Conservation (phyloP, 2,329 filamentous ascomycete genomes). For the Dichotomopilus funicola region DNA sequence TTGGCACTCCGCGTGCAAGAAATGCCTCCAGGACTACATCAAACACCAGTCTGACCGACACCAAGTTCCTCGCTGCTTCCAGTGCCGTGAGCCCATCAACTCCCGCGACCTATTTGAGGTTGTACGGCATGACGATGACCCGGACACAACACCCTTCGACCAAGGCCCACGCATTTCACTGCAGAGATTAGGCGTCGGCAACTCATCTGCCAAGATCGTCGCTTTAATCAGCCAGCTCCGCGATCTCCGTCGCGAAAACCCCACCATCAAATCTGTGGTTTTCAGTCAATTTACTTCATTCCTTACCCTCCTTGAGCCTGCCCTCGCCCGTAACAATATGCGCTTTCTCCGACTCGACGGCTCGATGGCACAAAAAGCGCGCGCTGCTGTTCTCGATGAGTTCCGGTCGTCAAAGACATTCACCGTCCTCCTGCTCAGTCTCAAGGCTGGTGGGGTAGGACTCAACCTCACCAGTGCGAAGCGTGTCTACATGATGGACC, state of each 20-base stretch:
- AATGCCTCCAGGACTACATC: slow-evolving; percentile 85
- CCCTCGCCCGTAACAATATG: slow-evolving; percentile 65
- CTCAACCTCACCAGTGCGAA: slow-evolving; percentile 86
- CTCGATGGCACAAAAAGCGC: slow-evolving; percentile 76
- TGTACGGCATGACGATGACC: slow-evolving; percentile 65
- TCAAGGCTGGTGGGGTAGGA: slow-evolving; percentile 88
- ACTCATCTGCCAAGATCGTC: slow-evolving; percentile 84
- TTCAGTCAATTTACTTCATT: slow-evolving; percentile 99
- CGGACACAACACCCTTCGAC: slow-evolving; percentile 32
- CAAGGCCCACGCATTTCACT: slow-evolving; percentile 50
- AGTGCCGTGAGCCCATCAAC: slow-evolving; percentile 78
- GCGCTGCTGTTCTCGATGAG: slow-evolving; percentile 68
- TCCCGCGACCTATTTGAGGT: slow-evolving; percentile 87
- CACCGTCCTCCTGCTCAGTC: slow-evolving; percentile 70
- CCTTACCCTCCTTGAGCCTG: slow-evolving; percentile 81
- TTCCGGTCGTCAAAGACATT: slow-evolving; percentile 61
- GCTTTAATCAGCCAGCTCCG: slow-evolving; percentile 71
- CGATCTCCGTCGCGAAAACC: slow-evolving; percentile 56
- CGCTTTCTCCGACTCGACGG: slow-evolving; percentile 84
- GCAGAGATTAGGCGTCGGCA: slow-evolving; percentile 52
- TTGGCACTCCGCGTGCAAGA: slow-evolving; percentile 96
- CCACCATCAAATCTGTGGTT: slow-evolving; percentile 76
- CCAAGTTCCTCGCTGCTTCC: slow-evolving; percentile 76
- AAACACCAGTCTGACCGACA: slow-evolving; percentile 75
- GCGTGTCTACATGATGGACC: slow-evolving; percentile 97